phyloP scores from a whole-genome alignment of 208 protist species.

The Trypanosoma melophagium region DNA sequence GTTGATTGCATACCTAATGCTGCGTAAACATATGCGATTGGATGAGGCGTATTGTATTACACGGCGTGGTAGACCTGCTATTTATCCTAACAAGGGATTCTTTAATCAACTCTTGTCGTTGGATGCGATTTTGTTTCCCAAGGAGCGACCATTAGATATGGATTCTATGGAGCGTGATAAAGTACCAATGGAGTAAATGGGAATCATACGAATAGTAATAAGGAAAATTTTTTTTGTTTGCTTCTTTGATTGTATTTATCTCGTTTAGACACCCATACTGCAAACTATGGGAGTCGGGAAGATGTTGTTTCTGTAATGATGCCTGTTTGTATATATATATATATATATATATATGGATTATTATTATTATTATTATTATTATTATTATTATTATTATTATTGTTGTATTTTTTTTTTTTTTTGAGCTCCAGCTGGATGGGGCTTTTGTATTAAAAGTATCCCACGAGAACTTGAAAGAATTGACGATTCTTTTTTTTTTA shows the following conservation, averaged over 20 bases:
- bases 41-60: slow-evolving; percentile 80
- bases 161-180: slow-evolving; percentile 41
- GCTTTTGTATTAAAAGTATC: too few relatives aligned
- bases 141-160: slow-evolving; percentile 57
- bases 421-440: too few relatives aligned
- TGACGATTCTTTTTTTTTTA: too few relatives aligned
- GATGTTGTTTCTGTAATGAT: background rate
- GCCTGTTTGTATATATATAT: slow-evolving; percentile 14
- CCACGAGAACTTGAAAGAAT: too few relatives aligned
- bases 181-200: slow-evolving; percentile 7
- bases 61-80: slow-evolving; percentile 72
- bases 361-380: slow-evolving; percentile 9
- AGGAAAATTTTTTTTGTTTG: background rate
- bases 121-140: slow-evolving; percentile 61
- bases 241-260: too few relatives aligned
- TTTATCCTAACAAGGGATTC: slow-evolving; percentile 84
- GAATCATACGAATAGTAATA: background rate
- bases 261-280: background rate
- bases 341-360: slow-evolving; percentile 8
- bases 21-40: slow-evolving; percentile 79
- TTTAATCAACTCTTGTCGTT: slow-evolving; percentile 76
- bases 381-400: slow-evolving; percentile 18
- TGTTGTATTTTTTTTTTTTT: background rate
- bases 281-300: too few relatives aligned
- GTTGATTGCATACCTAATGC: slow-evolving; percentile 89